Percentiles rank a stretch among this genome's conserved stretches.
Conservation (phyloP, 2,329 filamentous ascomycete genomes). For the Conoideocrella luteorostrata region DNA sequence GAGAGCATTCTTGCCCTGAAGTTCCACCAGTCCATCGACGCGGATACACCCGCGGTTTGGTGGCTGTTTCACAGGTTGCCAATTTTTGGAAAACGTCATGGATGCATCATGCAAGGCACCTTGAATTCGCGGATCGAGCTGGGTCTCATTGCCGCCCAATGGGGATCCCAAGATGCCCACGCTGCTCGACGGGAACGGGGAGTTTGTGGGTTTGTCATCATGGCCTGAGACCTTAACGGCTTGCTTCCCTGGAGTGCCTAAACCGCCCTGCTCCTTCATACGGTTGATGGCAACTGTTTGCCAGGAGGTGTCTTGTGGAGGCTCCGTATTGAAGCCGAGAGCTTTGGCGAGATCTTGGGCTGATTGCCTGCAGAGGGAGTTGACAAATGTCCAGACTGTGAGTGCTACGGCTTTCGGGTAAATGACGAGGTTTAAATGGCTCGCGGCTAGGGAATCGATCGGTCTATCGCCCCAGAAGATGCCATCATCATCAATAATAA, state of each 20-base stretch:
- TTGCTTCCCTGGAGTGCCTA: conserved; percentile 18
- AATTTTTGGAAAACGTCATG: conserved; percentile 36
- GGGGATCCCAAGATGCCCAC: conserved; percentile 20
- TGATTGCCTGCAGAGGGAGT: conserved; percentile 40
- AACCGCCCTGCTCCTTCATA: conserved; percentile 18
- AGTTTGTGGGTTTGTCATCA: conserved; percentile 17
- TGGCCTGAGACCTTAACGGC: conserved; percentile 17
- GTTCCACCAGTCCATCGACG: conserved; percentile 49
- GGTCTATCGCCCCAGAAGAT: conserved; percentile 41
- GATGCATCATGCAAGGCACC: conserved; percentile 26
- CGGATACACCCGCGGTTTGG: conserved; percentile 46
- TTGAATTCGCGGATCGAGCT: conserved; percentile 28
- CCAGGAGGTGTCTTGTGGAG: conserved; percentile 23
- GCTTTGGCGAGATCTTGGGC: conserved; percentile 34
- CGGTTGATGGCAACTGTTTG: conserved; percentile 24
- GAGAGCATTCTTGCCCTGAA: conserved; percentile 38
- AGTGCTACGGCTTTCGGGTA: conserved; percentile 47
- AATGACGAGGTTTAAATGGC: conserved; percentile 40
- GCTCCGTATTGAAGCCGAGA: conserved; percentile 34
- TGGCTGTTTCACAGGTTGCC: conserved; percentile 34
- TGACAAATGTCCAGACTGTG: conserved; percentile 46
- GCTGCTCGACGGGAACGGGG: conserved; percentile 18
- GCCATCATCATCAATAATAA: conserved; percentile 43
- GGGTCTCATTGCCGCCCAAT: conserved; percentile 20
- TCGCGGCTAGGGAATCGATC: conserved; percentile 41